These are phyloP conservation scores for Chamaecrista fasciculata DNA, from an alignment of 306 rosid species.

Conservation along the genomic window DNA sequence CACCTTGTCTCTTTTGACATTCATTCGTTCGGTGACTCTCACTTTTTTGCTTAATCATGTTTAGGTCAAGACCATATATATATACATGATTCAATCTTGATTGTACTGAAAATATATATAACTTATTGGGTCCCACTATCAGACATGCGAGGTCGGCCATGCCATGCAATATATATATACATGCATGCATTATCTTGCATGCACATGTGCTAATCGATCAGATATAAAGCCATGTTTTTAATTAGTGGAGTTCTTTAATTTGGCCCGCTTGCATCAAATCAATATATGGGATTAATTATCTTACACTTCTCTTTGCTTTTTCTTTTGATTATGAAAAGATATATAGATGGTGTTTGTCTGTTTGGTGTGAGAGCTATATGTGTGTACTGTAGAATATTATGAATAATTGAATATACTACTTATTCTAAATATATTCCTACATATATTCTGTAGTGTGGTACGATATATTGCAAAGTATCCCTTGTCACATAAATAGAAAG, in stretches of 20 bases:
- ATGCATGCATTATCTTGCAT: background rate
- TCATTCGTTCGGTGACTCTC: slow-evolving; percentile 36
- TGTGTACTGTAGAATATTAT: slow-evolving; percentile 39
- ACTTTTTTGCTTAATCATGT: slow-evolving; percentile 52
- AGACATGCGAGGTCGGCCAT: slow-evolving; percentile 90
- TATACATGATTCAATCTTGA: slow-evolving; percentile 32
- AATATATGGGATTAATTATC: slow-evolving; percentile 37
- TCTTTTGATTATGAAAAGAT: slow-evolving; percentile 28
- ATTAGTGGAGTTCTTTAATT: slow-evolving; percentile 46
- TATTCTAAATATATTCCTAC: slow-evolving; percentile 41
- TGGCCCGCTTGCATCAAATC: slow-evolving; percentile 68
- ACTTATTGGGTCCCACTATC: slow-evolving; percentile 47
- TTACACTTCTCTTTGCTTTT: slow-evolving; percentile 32
- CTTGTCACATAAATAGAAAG: slow-evolving; percentile 50
- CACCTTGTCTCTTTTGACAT: slow-evolving; percentile 45
- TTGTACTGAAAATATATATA: slow-evolving; percentile 47
- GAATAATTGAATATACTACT: slow-evolving; percentile 58
- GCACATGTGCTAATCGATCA: slow-evolving; percentile 43
- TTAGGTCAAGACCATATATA: slow-evolving; percentile 63
- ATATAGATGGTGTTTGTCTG: slow-evolving; percentile 7
- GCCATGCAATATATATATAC: slow-evolving; percentile 51
- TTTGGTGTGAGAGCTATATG: slow-evolving; percentile 24
- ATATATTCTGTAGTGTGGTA: slow-evolving; percentile 32
- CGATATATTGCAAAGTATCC: slow-evolving; percentile 38
- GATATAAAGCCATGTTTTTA: slow-evolving; percentile 48